phyloP scores from a whole-genome alignment of 306 rosid species.

The Rosa chinensis region DNA sequence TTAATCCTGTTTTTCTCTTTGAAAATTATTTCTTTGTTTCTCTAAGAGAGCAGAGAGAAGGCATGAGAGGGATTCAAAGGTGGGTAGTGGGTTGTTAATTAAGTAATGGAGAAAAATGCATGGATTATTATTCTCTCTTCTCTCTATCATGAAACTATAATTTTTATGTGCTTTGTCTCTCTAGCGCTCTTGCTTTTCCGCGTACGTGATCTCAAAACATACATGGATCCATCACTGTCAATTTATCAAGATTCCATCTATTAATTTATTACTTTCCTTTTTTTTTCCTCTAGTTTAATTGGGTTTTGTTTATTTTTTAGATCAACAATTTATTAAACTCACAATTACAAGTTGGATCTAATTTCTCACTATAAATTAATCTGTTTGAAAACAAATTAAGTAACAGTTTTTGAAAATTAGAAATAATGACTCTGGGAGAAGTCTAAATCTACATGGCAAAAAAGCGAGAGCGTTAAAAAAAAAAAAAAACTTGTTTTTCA shows the following conservation, averaged over 20 bases:
- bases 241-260: slow-evolving; percentile 53
- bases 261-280: slow-evolving; percentile 1
- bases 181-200: slow-evolving; percentile 37
- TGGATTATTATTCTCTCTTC: not conserved
- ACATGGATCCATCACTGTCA: slow-evolving; percentile 55
- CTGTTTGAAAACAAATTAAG: too few species aligned
- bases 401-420: too few species aligned
- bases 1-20: slow-evolving; percentile 15
- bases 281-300: not conserved
- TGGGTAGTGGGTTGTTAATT: not conserved
- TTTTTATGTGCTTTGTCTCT: slow-evolving; percentile 39
- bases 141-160: slow-evolving; percentile 5
- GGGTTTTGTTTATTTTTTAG: not conserved
- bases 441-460: too few species aligned
- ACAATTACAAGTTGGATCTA: not conserved
- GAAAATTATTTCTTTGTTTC: slow-evolving; percentile 33
- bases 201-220: slow-evolving; percentile 57
- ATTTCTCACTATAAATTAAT: too few species aligned
- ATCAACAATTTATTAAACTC: not conserved
- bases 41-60: slow-evolving; percentile 4
- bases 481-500: too few species aligned
- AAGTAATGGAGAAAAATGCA: not conserved
- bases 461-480: too few species aligned
- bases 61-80: too few species aligned
- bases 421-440: too few species aligned